These are phyloP conservation scores for Physaria fendleri DNA, from an alignment of 345 rosid genomes.

Conservation along the genomic window DNA sequence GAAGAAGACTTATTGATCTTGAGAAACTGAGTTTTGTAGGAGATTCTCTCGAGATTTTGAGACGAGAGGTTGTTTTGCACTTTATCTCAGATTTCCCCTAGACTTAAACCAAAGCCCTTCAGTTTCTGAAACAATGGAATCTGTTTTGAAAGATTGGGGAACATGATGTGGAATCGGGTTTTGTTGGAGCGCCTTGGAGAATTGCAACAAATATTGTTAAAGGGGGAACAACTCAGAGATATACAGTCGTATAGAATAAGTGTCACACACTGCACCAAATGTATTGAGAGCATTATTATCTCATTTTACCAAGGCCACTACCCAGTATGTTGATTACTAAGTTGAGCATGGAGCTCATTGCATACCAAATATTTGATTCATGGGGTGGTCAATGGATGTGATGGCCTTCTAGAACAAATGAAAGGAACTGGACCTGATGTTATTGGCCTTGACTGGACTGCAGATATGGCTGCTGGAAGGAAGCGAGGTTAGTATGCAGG, in stretches of 20 bases:
- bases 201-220: slow-evolving; percentile 82
- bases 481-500: slow-evolving; percentile 62
- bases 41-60: slow-evolving; percentile 67
- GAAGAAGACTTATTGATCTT: slow-evolving; percentile 64
- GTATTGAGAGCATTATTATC: slow-evolving; percentile 68
- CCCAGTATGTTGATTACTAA: slow-evolving; percentile 74
- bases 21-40: slow-evolving; percentile 69
- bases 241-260: slow-evolving; percentile 78
- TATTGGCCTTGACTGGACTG: slow-evolving; percentile 95
- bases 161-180: too few species aligned
- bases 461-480: slow-evolving; percentile 91
- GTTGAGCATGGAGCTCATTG: slow-evolving; percentile 89
- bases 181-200: too few species aligned
- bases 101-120: not conserved
- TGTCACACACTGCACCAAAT: slow-evolving; percentile 76
- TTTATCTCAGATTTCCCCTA: not conserved
- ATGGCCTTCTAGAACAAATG: slow-evolving; percentile 91
- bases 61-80: slow-evolving; percentile 52
- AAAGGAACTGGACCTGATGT: slow-evolving; percentile 85
- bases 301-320: slow-evolving; percentile 67
- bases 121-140: not conserved
- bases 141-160: too few species aligned
- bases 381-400: slow-evolving; percentile 99
- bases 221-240: slow-evolving; percentile 80
- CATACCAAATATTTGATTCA: slow-evolving; percentile 89